Evolutionary conservation across 1,284 basidiomycete species (phyloP).

Genomic region (Cutaneotrichosporon spelunceum): DNA sequence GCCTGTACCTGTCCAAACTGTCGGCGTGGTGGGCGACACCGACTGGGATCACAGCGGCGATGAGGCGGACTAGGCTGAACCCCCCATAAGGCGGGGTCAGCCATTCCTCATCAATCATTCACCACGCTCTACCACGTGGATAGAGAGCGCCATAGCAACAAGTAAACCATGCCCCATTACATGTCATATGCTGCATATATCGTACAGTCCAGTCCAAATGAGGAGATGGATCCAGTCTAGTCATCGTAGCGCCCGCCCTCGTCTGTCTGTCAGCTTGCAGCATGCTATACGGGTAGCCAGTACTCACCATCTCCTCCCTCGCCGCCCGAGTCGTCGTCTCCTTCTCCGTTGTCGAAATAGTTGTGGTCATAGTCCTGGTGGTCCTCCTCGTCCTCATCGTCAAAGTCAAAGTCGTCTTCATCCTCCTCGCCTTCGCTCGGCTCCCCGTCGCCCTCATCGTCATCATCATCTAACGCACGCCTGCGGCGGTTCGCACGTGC

Average conservation of each 20-base stretch:
- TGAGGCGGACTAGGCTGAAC: slow-evolving; percentile 5
- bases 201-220: neutral
- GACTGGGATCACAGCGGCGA: slow-evolving; percentile 21
- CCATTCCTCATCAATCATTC: too few relatives aligned
- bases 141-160: neutral
- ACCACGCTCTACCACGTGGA: neutral
- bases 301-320: slow-evolving; percentile 10
- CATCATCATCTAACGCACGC: slow-evolving; percentile 16
- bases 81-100: neutral
- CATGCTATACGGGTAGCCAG: too few relatives aligned
- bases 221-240: slow-evolving; percentile 4
- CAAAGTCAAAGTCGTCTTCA: slow-evolving; percentile 47
- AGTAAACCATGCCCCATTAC: neutral
- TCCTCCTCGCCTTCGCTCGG: slow-evolving; percentile 16
- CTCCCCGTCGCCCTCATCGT: slow-evolving; percentile 16
- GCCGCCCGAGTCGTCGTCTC: slow-evolving; percentile 10
- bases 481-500: slow-evolving; percentile 11
- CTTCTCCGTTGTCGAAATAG: slow-evolving; percentile 52
- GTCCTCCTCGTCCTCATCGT: slow-evolving; percentile 46
- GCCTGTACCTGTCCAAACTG: neutral
- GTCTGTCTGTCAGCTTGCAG: slow-evolving; percentile 8
- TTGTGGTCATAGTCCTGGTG: slow-evolving; percentile 52
- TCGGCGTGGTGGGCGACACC: slow-evolving; percentile 9
- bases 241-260: slow-evolving; percentile 16
- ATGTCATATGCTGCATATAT: slow-evolving; percentile 3